Evolutionary conservation across 768 basidiomycete species (phyloP).

Genomic region (Hirschioporus abietinus): DNA sequence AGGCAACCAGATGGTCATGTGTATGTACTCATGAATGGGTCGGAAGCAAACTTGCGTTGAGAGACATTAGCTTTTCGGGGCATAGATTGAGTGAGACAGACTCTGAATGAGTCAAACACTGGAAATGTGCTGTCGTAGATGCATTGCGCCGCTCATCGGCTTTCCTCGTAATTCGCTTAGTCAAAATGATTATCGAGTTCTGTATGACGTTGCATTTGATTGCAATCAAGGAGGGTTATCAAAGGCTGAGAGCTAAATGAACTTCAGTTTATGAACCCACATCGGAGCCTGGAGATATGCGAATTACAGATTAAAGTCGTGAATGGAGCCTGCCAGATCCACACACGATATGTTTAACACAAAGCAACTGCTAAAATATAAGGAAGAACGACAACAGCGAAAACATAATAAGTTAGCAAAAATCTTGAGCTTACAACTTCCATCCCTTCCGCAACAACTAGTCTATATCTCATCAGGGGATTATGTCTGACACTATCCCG

Average conservation of each 20-base stretch:
- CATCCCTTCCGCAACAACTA: neutral
- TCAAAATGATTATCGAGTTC: too few species aligned
- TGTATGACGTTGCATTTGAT: too few species aligned
- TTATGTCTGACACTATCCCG: neutral
- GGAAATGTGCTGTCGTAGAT: too few species aligned
- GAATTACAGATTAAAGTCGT: too few species aligned
- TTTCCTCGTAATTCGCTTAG: too few species aligned
- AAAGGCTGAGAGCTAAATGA: too few species aligned
- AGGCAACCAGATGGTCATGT: neutral
- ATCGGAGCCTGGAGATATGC: too few species aligned
- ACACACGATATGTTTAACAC: neutral
- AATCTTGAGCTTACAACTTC: conserved; percentile 1
- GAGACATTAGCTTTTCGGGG: neutral
- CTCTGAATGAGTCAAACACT: neutral
- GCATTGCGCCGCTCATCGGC: too few species aligned
- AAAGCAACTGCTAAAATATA: neutral
- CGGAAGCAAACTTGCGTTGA: neutral
- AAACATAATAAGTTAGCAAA: neutral
- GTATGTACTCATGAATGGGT: neutral
- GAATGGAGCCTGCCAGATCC: neutral
- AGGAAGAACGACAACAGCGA: neutral
- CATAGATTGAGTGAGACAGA: neutral
- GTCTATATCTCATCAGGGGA: neutral
- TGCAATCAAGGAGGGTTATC: too few species aligned
- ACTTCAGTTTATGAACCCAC: too few species aligned